Evolutionary conservation across 2,329 filamentous ascomycete genomes (phyloP), one percentile per base, ranked within the genome.

Genomic region (Nigrospora osmanthi): DNA sequence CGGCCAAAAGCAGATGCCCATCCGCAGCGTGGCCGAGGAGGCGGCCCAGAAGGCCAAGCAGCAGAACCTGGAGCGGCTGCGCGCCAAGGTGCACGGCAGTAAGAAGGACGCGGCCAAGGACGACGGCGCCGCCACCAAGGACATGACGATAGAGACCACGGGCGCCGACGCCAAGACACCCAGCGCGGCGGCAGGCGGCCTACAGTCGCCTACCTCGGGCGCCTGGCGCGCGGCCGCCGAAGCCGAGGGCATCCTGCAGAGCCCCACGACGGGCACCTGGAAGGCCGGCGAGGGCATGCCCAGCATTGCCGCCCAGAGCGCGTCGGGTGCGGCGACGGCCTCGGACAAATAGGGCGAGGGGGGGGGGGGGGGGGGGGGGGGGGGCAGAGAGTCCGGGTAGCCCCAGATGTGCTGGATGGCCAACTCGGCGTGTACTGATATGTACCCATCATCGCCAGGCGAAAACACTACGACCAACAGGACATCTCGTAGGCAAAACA

Each of bases 41-140:
- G 81, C 76, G 40, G 81, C 80, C 1, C 66, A 74, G 54, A 83
- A 78, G 62, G 80, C 80, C 41, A 83, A 83, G 65, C 71, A 81
- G 53, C 66, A 74, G 52, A 72, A 72, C 45, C 68, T 80, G 49
- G 70, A 77, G 50, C 67, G 61, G 54, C 59, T 80, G 49, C 68
- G 74, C 44, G 71, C 76, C 45, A 79, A 79, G 61, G 75, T 76
- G 6, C 61, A 78, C 50, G 73, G 73, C 23, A 54, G 54, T 42
- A 73, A 73, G 52, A 64, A 63, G 16, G 54, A 31, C 17, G 33
- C 31, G 34, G 40, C 19, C 13, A 33, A 33, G 30, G 17, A 28
- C 23, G 15, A 14, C 11, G 11, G 15, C 16, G 32, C 16, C 30
- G 16, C 16, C 15, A 15, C 16, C 19, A 14, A 32, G 31, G 15